Evolutionary conservation across 305 asterid species (phyloP), one percentile per base, ranked within the genome.

Genomic region (Fraxinus floribunda): DNA sequence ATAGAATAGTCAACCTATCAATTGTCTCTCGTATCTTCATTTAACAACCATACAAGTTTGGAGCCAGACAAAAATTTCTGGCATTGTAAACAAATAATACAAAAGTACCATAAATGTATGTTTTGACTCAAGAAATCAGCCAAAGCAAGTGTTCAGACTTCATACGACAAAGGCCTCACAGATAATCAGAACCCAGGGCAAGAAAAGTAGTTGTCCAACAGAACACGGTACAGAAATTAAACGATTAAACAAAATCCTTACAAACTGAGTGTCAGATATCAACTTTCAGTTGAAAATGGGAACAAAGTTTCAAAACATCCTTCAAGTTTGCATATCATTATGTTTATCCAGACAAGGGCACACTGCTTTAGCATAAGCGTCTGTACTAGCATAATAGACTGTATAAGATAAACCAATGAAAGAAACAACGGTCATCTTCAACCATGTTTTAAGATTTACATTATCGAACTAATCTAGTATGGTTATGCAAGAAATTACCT

Each of bases 111-210:
- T 18, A 15, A 34, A 44, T 64, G n/a, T 60, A 18, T 3, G 39
- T 20, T 79, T 68, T 79, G 38, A 77, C 80, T 55, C 36, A 18
- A 15, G n/a, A 60, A 55, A 78, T 20, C 22, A 78, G 75, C 22
- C 32, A 34, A 34, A 34, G 10, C 24, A 60, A 20, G 38, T 77
- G 80, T 78, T 57, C 52, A 55, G 5, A 57, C 72, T 77, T 78
- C 70, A 49, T 15, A 29, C 30, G n/a, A 46, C 7, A 7, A 4
- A 76, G 2, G 20, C 13, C 34, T 46, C 30, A 29, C 7, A 18
- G 52, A 78, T 11, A n/a, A 55, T 32, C 70, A 52, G 32, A 77
- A 52, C 72, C 49, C 20, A 32, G 73, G 15, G 46, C 32, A 77
- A 77, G 20, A 11, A 77, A 7, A 11, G 22, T 29, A 57, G 24